These are phyloP conservation scores for Cladophialophora exuberans DNA, from an alignment of 2,329 filamentous ascomycete genomes.

Conservation along the genomic window DNA sequence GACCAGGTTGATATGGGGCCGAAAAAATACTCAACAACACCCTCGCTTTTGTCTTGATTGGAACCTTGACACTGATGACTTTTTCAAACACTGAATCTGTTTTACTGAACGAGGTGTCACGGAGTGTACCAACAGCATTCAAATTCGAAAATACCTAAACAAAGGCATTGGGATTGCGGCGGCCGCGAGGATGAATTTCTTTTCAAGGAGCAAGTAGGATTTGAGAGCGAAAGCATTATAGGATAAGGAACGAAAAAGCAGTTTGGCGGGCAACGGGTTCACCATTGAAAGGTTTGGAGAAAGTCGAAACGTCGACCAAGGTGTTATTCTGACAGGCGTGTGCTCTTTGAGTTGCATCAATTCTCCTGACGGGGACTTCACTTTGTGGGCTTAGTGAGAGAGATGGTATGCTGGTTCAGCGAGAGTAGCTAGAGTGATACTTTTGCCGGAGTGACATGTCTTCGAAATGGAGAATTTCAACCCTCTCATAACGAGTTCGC, in stretches of 20 bases:
- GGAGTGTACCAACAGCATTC: slow-evolving; percentile 34
- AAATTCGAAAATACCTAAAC: slow-evolving; percentile 21
- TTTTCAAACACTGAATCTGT: slow-evolving; percentile 26
- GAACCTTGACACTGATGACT: slow-evolving; percentile 37
- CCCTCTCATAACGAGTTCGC: slow-evolving; percentile 23
- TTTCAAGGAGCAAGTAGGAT: not conserved
- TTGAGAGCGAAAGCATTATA: slow-evolving; percentile 22
- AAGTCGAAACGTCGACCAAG: slow-evolving; percentile 10
- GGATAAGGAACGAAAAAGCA: slow-evolving; percentile 19
- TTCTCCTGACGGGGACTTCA: slow-evolving; percentile 20
- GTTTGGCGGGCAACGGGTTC: slow-evolving; percentile 15
- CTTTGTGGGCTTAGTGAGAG: slow-evolving; percentile 13
- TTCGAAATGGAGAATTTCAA: slow-evolving; percentile 33
- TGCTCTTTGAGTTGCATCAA: slow-evolving; percentile 23
- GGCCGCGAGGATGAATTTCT: slow-evolving; percentile 15
- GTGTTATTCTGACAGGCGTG: slow-evolving; percentile 8
- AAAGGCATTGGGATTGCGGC: slow-evolving; percentile 23
- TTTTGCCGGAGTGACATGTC: slow-evolving; percentile 9
- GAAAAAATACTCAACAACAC: slow-evolving; percentile 27
- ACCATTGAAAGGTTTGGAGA: slow-evolving; percentile 14
- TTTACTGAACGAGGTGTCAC: slow-evolving; percentile 35
- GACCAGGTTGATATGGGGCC: slow-evolving; percentile 2
- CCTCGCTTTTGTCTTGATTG: slow-evolving; percentile 34
- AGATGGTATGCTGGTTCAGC: slow-evolving; percentile 4
- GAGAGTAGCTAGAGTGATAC: slow-evolving; percentile 28